These are phyloP conservation scores for Simplicillium aogashimaense DNA, from an alignment of 2,329 filamentous ascomycete species.

Conservation along the genomic window DNA sequence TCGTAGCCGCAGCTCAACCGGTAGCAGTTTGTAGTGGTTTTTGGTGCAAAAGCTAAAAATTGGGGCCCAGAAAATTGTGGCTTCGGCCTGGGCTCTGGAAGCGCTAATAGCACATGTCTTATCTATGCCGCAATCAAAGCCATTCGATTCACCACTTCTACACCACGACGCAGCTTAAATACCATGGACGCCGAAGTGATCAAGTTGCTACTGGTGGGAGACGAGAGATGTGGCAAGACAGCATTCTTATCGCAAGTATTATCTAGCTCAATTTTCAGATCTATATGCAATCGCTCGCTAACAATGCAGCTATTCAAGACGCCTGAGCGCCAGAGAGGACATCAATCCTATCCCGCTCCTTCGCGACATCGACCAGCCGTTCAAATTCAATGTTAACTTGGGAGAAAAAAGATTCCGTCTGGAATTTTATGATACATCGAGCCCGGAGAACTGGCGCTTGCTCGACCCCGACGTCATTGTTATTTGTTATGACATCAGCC, in stretches of 20 bases:
- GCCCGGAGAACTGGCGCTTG: conserved; percentile 48
- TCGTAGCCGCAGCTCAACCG: background rate
- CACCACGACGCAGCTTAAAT: background rate
- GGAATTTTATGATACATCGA: conserved; percentile 50
- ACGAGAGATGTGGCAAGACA: conserved; percentile 50
- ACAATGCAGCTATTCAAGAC: conserved; percentile 22
- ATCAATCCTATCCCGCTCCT: conserved; percentile 36
- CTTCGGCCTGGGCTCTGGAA: no score
- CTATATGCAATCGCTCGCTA: background rate
- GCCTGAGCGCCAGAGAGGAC: conserved; percentile 37
- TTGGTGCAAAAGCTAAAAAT: conserved; percentile 5
- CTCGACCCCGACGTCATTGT: conserved; percentile 48
- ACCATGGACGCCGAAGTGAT: conserved; percentile 37
- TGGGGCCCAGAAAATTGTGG: conserved; percentile 1
- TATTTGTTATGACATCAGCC: conserved; percentile 53
- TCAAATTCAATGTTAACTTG: conserved; percentile 42
- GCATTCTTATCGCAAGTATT: conserved; percentile 49
- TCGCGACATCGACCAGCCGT: conserved; percentile 50
- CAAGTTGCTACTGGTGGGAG: conserved; percentile 48
- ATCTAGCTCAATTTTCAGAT: background rate
- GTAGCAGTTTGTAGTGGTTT: background rate
- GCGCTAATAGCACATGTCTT: no score
- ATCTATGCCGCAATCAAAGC: background rate
- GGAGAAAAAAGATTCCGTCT: conserved; percentile 33
- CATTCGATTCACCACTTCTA: background rate